Base-by-base conservation (phyloP, 2,329 filamentous ascomycete genomes). In the Exophiala oligosperma region DNA sequence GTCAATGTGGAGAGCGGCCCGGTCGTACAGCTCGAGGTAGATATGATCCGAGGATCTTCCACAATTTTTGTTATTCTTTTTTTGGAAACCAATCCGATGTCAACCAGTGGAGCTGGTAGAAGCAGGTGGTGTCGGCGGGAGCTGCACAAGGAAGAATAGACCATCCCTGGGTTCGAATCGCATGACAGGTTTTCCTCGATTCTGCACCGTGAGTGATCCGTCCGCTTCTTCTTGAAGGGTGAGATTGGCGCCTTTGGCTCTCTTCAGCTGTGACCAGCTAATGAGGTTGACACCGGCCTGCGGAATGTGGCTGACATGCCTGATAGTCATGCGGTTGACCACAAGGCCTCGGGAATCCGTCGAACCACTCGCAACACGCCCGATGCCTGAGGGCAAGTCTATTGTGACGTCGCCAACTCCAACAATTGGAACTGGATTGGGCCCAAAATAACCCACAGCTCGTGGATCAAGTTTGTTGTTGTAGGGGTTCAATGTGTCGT, bases 241-340 rank as follows among this genome's bases (percentile, higher is more conserved):
- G 21, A 57, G 29, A 24, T 57, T 17, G 6, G 52, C 29, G 4
- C 59, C 59, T 17, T 56, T 55, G 6, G 49, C 44, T 23, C 47
- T 21, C 41, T 63, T 63, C 44, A 63, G 35, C 50, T 52, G 47
- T n/a, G 56, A 59, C 54, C 60, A 60, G 28, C 48, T 60, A 28
- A 63, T 59, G 7, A 60, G 26, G 38, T 63, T 60, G 37, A 60
- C 46, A 14, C 57, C 51, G 11, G 44, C 54, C 2, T 26, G 35
- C n/a, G 57, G 54, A 21, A 57, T 54, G 29, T 57, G 48, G 21
- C 28, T 52, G 24, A 62, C 60, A 26, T 54, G 41, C 17, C 43
- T 41, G 23, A 59, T 24, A 12, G 59, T 61, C 9, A 61, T 35
- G 23, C 47, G 47, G 41, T 53, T 43, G 17, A 52, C 51, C 7